Conservation (phyloP, 306 rosid species). For the Trifolium dubium region DNA sequence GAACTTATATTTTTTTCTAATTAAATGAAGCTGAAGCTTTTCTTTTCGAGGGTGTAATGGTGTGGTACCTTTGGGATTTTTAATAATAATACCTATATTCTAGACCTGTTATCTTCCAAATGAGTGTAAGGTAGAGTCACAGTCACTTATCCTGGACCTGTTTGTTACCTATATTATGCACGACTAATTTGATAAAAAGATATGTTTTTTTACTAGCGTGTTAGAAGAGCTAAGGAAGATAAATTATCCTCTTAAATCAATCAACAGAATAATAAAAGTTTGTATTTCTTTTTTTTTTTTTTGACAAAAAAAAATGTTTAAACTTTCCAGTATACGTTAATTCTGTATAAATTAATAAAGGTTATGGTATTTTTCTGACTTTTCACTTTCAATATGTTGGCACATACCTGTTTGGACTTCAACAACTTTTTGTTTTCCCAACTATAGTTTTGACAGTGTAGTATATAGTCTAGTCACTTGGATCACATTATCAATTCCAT, state of each 20-base stretch:
- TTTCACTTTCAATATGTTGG: slow-evolving; percentile 34
- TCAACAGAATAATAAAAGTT: slow-evolving; percentile 9
- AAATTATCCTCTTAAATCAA: slow-evolving; percentile 3
- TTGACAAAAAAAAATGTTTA: no score
- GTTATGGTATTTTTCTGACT: slow-evolving; percentile 21
- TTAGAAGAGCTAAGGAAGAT: slow-evolving; percentile 22
- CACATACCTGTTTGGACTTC: slow-evolving; percentile 22
- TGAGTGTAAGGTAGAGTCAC: slow-evolving; percentile 4
- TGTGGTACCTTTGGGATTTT: neutral
- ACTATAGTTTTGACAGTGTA: slow-evolving; percentile 24
- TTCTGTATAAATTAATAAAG: neutral
- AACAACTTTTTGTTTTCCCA: slow-evolving; percentile 24
- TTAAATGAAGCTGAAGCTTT: neutral
- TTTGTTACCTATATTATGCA: slow-evolving; percentile 8
- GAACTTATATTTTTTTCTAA: neutral
- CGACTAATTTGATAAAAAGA: slow-evolving; percentile 17
- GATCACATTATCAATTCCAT: slow-evolving; percentile 25
- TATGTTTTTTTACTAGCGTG: slow-evolving; percentile 15
- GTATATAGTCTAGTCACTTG: slow-evolving; percentile 26
- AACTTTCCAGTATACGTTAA: neutral
- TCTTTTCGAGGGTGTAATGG: slow-evolving; percentile 1
- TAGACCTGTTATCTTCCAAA: slow-evolving; percentile 27
- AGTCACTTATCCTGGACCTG: neutral
- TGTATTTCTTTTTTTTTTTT: neutral
- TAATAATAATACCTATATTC: neutral